Percentiles rank a stretch among this genome's conserved stretches.
Conservation (phyloP, 345 rosid species). For the Brassica incana region DNA sequence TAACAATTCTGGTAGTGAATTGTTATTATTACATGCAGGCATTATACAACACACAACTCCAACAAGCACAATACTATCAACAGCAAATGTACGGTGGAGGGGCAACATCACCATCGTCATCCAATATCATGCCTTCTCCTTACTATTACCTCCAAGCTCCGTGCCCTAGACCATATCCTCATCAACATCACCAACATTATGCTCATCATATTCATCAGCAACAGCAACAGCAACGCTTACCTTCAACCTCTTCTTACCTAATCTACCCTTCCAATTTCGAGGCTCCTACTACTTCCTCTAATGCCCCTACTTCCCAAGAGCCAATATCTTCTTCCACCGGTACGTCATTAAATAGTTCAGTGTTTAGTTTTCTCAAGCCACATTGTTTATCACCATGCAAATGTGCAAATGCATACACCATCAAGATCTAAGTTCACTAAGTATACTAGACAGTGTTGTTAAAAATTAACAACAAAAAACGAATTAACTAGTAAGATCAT, state of each 20-base stretch:
- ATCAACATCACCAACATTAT: conserved; percentile 25
- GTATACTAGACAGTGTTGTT: background rate
- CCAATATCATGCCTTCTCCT: conserved; percentile 43
- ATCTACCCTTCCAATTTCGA: conserved; percentile 32
- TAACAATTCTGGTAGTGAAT: conserved; percentile 4
- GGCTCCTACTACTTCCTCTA: conserved; percentile 17
- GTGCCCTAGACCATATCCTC: conserved; percentile 37
- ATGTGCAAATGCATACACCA: conserved; percentile 19
- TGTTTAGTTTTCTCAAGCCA: background rate
- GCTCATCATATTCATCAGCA: conserved; percentile 28
- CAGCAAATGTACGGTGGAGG: conserved; percentile 62
- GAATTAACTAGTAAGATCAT: background rate
- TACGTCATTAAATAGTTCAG: background rate
- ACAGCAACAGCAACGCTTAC: conserved; percentile 29
- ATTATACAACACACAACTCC: conserved; percentile 63
- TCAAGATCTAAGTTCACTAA: conserved; percentile 4
- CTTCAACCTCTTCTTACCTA: conserved; percentile 37
- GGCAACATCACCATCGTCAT: conserved; percentile 39
- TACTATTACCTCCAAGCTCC: conserved; percentile 39
- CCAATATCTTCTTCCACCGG: conserved; percentile 36
- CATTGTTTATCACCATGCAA: conserved; percentile 14
- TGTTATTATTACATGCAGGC: conserved; percentile 45
- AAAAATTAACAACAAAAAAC: background rate
- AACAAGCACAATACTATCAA: conserved; percentile 66
- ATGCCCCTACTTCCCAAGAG: conserved; percentile 28